Conservation (phyloP, 1,284 basidiomycete genomes). For the Cryptococcus sp. region DNA sequence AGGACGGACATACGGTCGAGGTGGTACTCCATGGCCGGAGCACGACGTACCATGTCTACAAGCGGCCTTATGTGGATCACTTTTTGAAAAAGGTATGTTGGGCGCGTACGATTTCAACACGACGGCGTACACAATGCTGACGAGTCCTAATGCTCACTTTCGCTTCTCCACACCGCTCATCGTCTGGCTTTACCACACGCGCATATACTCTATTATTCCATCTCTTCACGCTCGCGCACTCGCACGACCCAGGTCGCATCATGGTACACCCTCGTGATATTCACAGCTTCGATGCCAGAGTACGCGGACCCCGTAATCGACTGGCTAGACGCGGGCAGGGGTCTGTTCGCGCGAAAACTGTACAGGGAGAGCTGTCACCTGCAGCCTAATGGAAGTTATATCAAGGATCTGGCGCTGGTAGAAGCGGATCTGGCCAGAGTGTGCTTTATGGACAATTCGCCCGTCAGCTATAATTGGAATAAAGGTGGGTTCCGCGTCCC, state of each 20-base stretch:
- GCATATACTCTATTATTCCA: conserved; percentile 2
- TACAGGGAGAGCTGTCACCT: conserved; percentile 95
- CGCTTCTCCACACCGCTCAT: not conserved
- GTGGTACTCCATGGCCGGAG: conserved; percentile 86
- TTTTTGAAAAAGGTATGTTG: conserved; percentile 79
- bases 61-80: conserved; percentile 94
- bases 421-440: conserved; percentile 87
- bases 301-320: conserved; percentile 99
- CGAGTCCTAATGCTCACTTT: not conserved
- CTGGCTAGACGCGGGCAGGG: conserved; percentile 94
- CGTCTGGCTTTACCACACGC: too few relatives aligned
- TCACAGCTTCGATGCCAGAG: conserved; percentile 97
- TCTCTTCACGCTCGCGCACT: not conserved
- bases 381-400: conserved; percentile 87
- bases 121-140: too few relatives aligned
- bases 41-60: conserved; percentile 97
- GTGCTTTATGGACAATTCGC: conserved; percentile 95
- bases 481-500: conserved; percentile 65
- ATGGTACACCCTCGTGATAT: conserved; percentile 99
- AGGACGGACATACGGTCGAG: conserved; percentile 89
- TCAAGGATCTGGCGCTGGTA: conserved; percentile 86
- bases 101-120: too few relatives aligned
- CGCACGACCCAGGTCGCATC: conserved; percentile 71
- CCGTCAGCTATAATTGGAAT: conserved; percentile 87
- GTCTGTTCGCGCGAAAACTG: conserved; percentile 80